Percentiles rank a stretch among this genome's conserved stretches.
Evolutionary conservation across 441 rosid genomes (phyloP).

Genomic region (Codiaeum variegatum): DNA sequence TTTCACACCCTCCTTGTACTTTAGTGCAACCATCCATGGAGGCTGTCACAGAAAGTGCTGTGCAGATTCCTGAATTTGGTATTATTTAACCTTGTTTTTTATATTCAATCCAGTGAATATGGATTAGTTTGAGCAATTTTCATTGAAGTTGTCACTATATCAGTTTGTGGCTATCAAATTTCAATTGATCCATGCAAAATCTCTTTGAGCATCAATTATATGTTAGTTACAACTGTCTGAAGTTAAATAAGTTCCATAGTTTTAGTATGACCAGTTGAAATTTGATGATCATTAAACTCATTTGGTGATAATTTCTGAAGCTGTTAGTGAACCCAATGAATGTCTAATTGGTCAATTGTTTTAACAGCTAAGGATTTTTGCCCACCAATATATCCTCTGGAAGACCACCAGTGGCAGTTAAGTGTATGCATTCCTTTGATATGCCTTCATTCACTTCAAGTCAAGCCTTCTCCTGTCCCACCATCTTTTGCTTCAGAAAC

Average conservation of each 20-base stretch:
- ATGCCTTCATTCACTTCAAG: constrained; percentile 79
- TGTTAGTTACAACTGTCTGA: neutral
- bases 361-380: constrained; percentile 70
- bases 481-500: constrained; percentile 82
- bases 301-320: neutral
- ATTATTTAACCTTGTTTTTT: constrained; percentile 15
- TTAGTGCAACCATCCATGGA: constrained; percentile 89
- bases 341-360: constrained; percentile 17
- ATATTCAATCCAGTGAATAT: neutral
- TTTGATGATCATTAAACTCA: neutral
- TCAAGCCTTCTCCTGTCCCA: constrained; percentile 85
- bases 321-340: neutral
- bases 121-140: neutral
- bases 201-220: neutral
- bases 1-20: constrained; percentile 79
- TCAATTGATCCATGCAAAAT: neutral
- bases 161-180: neutral
- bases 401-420: constrained; percentile 60
- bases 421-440: constrained; percentile 65
- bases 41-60: constrained; percentile 40
- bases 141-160: neutral
- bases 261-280: neutral
- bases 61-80: constrained; percentile 83
- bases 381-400: constrained; percentile 88
- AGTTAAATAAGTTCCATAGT: neutral